A percentile compares a stretch with the other conserved stretches of the same genome.
Evolutionary conservation across 1,139 yeast species (phyloP).

Genomic region (Magnusiomyces suaveolens): DNA sequence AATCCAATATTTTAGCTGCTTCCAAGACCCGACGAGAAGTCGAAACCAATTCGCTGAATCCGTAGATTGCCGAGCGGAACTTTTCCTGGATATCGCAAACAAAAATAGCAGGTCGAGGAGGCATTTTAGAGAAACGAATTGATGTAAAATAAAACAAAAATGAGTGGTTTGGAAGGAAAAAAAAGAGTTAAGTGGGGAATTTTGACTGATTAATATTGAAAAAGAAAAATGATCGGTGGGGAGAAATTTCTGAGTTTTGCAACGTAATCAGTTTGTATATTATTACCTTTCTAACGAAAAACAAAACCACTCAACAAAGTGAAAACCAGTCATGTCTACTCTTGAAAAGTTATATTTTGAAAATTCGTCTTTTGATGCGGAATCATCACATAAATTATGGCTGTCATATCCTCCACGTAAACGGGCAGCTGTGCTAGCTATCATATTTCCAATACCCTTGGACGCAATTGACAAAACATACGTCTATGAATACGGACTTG

Average conservation of each 20-base stretch:
- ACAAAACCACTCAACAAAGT: too few relatives aligned
- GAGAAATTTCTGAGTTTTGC: too few relatives aligned
- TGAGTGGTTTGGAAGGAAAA: neutral
- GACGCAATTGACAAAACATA: conserved; percentile 16
- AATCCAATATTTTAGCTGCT: conserved; percentile 19
- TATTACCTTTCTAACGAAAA: too few relatives aligned
- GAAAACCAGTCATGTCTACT: too few relatives aligned
- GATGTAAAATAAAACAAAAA: neutral
- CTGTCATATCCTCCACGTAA: conserved; percentile 43
- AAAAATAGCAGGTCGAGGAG: conserved; percentile 23
- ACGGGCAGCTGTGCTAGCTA: conserved; percentile 61
- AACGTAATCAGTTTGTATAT: too few relatives aligned
- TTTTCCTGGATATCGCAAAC: conserved; percentile 24
- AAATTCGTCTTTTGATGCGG: neutral
- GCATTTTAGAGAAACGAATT: neutral
- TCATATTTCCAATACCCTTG: conserved; percentile 39
- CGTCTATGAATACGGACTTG: conserved; percentile 61
- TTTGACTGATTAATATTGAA: too few relatives aligned
- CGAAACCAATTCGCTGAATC: conserved; percentile 20
- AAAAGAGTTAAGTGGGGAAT: neutral
- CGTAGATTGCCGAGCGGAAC: conserved; percentile 20
- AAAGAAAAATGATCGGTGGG: too few relatives aligned
- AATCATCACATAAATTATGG: conserved; percentile 33
- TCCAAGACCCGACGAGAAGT: conserved; percentile 19
- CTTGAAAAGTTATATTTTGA: neutral